Evolutionary conservation across 164 flowering plant genomes (phyloP).

Genomic region (Macadamia integrifolia): DNA sequence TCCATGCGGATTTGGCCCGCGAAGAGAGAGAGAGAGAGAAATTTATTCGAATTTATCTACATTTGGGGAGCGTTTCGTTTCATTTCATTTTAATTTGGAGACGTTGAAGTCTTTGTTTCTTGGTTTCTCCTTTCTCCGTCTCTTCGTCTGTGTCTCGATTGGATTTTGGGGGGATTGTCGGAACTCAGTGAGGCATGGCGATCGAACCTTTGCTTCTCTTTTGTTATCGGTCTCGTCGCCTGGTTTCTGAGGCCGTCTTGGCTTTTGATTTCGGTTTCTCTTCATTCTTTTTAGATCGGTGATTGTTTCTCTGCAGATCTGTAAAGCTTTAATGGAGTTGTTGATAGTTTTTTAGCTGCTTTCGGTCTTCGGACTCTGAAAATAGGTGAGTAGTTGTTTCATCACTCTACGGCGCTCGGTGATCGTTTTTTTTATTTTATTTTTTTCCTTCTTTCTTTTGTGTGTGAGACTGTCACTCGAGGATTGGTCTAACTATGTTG

Average conservation of each 20-base stretch:
- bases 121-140: neutral
- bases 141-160: neutral
- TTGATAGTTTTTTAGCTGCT: neutral
- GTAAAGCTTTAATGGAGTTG: slow-evolving; percentile 4
- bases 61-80: slow-evolving; percentile 13
- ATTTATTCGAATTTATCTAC: slow-evolving; percentile 4
- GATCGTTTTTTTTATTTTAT: neutral
- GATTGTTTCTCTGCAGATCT: slow-evolving; percentile 10
- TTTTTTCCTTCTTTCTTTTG: no score
- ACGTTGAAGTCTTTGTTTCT: slow-evolving; percentile 6
- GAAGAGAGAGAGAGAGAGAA: neutral
- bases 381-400: slow-evolving; percentile 9
- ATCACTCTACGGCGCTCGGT: neutral
- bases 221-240: slow-evolving; percentile 9
- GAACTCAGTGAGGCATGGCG: neutral
- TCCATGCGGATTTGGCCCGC: slow-evolving; percentile 12
- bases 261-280: neutral
- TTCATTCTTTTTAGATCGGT: neutral
- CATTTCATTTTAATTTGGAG: slow-evolving; percentile 22
- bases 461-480: neutral
- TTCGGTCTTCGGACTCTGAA: neutral
- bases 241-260: neutral
- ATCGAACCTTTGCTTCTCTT: slow-evolving; percentile 1
- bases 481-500: neutral
- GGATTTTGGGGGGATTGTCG: no score